Conservation (phyloP, 176 grass and related monocot species). For the Oryza australiensis region DNA sequence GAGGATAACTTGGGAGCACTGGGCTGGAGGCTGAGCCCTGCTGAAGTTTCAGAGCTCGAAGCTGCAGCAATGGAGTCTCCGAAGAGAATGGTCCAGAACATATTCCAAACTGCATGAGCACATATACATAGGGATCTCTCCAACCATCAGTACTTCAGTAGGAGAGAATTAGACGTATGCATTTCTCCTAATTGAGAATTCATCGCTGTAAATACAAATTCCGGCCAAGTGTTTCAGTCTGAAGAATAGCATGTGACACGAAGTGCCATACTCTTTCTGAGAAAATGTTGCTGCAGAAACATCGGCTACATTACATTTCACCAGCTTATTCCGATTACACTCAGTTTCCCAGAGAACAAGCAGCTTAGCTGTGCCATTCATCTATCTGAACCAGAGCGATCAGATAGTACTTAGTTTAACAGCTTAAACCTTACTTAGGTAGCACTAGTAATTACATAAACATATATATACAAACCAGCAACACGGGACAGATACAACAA, state of each 20-base stretch:
- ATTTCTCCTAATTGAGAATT: not conserved
- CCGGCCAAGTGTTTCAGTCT: not conserved
- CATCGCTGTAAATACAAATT: not conserved
- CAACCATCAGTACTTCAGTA: not conserved
- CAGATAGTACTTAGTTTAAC: conserved; percentile 7
- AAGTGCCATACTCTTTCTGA: not conserved
- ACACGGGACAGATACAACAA: not conserved
- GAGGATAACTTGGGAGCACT: conserved; percentile 81
- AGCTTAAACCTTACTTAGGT: not conserved
- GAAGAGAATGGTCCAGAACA: conserved; percentile 89
- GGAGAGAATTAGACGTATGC: not conserved
- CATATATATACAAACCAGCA: not conserved
- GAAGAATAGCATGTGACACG: not conserved
- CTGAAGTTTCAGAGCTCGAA: conserved; percentile 76
- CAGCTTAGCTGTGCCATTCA: not conserved
- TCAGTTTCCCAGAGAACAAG: not conserved
- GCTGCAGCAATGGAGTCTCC: conserved; percentile 61
- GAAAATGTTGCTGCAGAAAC: not conserved
- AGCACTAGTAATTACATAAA: not conserved
- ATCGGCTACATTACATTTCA: not conserved
- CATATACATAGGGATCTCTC: not conserved
- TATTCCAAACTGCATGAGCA: conserved; percentile 64
- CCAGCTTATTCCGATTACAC: conserved; percentile 22
- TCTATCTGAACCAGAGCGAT: conserved; percentile 31
- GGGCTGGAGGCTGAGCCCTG: conserved; percentile 62